Percentiles rank a stretch among this genome's conserved stretches.
phyloP scores from a whole-genome alignment of 1,284 basidiomycete genomes.

The Ustilago crameri region DNA sequence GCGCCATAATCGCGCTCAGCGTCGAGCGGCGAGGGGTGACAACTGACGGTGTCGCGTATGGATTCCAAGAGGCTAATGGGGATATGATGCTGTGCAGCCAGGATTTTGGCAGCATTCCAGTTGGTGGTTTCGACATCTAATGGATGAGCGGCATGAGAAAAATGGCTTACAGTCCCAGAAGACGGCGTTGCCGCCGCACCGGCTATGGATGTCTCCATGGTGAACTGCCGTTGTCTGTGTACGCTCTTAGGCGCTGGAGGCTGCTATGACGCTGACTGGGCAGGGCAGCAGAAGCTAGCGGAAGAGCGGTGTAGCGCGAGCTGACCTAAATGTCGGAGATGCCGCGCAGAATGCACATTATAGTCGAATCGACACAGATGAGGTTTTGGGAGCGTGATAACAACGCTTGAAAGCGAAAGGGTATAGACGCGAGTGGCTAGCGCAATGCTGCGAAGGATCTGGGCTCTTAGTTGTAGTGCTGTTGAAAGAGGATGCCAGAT shows the following conservation, averaged over 20 bases:
- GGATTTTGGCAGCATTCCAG: constrained; percentile 59
- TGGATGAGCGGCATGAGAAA: neutral
- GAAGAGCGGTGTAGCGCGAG: neutral
- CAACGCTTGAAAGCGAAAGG: neutral
- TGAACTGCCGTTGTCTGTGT: neutral
- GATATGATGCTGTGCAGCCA: constrained; percentile 56
- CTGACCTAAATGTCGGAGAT: constrained; percentile 4
- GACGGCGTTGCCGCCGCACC: constrained; percentile 13
- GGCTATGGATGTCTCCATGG: constrained; percentile 1
- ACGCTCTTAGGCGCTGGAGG: no score
- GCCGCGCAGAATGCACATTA: constrained; percentile 7
- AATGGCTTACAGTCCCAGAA: neutral
- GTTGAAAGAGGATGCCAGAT: no score
- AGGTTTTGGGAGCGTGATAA: neutral
- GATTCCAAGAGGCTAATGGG: constrained; percentile 28
- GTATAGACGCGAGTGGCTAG: neutral
- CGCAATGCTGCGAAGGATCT: neutral
- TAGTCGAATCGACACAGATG: neutral
- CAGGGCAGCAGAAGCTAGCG: neutral
- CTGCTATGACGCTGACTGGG: no score
- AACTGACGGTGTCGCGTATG: constrained; percentile 18
- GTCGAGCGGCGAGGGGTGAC: constrained; percentile 4
- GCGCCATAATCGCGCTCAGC: constrained; percentile 45
- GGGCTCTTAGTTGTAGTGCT: no score
- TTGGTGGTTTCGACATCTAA: constrained; percentile 62